phyloP scores from a whole-genome alignment of 805 yeast species.

The Suhomyces tanzawaensis region DNA sequence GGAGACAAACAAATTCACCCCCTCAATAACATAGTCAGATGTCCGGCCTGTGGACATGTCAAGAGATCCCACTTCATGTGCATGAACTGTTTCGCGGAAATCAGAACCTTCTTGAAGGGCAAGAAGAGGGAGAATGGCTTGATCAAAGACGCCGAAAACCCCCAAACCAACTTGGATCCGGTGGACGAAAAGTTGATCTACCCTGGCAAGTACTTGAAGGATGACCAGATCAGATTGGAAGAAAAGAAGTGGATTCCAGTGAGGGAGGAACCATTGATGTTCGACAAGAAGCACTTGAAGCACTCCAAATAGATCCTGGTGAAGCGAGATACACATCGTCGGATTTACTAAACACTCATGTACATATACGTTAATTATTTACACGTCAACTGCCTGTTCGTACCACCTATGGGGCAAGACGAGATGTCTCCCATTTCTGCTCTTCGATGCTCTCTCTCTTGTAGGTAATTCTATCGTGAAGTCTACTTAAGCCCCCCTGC shows the following conservation, averaged over 20 bases:
- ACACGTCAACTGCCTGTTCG: too few relatives aligned
- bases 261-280: conserved; percentile 42
- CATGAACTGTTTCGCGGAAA: conserved; percentile 86
- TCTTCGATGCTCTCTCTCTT: conserved; percentile 49
- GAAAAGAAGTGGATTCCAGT: conserved; percentile 45
- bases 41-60: conserved; percentile 93
- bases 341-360: not conserved
- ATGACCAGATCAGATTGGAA: conserved; percentile 28
- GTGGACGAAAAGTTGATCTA: conserved; percentile 64
- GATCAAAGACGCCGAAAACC: conserved; percentile 28
- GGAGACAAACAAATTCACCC: conserved; percentile 79
- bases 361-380: not conserved
- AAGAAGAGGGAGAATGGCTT: conserved; percentile 32
- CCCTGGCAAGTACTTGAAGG: conserved; percentile 62
- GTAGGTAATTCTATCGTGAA: conserved; percentile 85
- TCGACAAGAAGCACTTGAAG: conserved; percentile 25
- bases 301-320: conserved; percentile 9
- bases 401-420: conserved; percentile 79
- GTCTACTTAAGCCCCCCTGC: conserved; percentile 90
- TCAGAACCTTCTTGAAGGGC: conserved; percentile 69
- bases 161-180: conserved; percentile 49
- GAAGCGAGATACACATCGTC: too few relatives aligned
- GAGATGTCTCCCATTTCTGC: conserved; percentile 57
- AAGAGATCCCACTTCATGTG: conserved; percentile 90
- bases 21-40: conserved; percentile 73